Evolutionary conservation across 208 protist genomes (phyloP).

Genomic region (Entamoeba histolytica): DNA sequence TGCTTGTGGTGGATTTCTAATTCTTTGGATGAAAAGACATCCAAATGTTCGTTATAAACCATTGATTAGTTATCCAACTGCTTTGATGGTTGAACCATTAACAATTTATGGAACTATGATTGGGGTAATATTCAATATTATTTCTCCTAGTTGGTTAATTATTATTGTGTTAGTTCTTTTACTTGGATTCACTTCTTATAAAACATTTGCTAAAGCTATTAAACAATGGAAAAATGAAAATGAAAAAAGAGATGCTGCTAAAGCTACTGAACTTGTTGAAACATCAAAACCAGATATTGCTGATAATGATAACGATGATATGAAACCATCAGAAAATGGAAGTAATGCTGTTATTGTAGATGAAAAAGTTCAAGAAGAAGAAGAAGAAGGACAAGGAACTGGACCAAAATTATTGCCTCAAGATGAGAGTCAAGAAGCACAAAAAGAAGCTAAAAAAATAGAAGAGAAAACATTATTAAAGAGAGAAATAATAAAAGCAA

Average conservation of each 20-base stretch:
- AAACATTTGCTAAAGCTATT: background rate
- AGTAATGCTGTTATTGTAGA: background rate
- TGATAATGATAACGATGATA: background rate
- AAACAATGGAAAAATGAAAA: background rate
- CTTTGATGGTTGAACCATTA: background rate
- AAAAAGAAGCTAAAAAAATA: background rate
- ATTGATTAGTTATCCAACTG: background rate
- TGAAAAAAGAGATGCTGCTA: background rate
- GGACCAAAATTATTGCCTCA: background rate
- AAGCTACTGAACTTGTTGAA: background rate
- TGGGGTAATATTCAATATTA: background rate
- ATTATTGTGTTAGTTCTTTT: background rate
- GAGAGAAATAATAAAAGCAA: background rate
- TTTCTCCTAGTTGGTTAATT: background rate
- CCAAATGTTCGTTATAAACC: background rate
- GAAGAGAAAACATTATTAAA: background rate
- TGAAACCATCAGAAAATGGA: background rate
- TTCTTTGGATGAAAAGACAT: background rate
- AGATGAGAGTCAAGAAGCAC: background rate
- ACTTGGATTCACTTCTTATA: background rate
- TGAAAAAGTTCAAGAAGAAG: background rate
- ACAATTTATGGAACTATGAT: background rate
- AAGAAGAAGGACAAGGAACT: background rate
- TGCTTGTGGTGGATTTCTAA: background rate
- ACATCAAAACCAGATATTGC: background rate